phyloP scores from a whole-genome alignment of 805 yeast genomes.

The Schizosaccharomyces lindneri region DNA sequence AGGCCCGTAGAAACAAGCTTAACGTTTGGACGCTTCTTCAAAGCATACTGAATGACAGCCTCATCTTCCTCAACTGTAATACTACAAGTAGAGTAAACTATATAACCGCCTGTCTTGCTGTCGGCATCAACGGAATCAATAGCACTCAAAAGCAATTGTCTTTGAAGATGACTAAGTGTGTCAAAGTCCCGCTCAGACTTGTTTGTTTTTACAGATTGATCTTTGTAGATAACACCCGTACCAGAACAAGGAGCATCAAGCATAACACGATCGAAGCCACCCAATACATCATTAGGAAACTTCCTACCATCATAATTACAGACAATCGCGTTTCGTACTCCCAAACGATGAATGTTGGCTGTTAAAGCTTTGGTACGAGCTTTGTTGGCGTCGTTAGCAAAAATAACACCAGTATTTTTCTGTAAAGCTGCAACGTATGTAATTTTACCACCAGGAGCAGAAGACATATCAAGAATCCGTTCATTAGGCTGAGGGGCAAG shows the following conservation, averaged over 20 bases:
- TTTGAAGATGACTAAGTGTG: slow-evolving; percentile 88
- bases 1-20: slow-evolving; percentile 79
- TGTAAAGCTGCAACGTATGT: slow-evolving; percentile 84
- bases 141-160: slow-evolving; percentile 77
- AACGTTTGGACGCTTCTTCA: slow-evolving; percentile 88
- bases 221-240: slow-evolving; percentile 96
- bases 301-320: slow-evolving; percentile 96
- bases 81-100: slow-evolving; percentile 94
- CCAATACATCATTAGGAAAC: slow-evolving; percentile 78
- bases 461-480: slow-evolving; percentile 93
- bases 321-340: slow-evolving; percentile 87
- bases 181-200: slow-evolving; percentile 92
- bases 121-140: slow-evolving; percentile 91
- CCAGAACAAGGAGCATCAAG: slow-evolving; percentile 99
- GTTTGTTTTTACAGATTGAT: slow-evolving; percentile 74
- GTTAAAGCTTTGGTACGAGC: slow-evolving; percentile 87
- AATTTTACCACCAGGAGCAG: slow-evolving; percentile 98
- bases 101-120: slow-evolving; percentile 74
- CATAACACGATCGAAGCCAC: slow-evolving; percentile 86
- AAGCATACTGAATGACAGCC: slow-evolving; percentile 92
- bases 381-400: slow-evolving; percentile 92
- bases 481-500: slow-evolving; percentile 92
- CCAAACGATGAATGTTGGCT: slow-evolving; percentile 91
- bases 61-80: slow-evolving; percentile 96
- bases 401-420: slow-evolving; percentile 93